Conservation (phyloP, 768 basidiomycete species). For the Mycena venus region DNA sequence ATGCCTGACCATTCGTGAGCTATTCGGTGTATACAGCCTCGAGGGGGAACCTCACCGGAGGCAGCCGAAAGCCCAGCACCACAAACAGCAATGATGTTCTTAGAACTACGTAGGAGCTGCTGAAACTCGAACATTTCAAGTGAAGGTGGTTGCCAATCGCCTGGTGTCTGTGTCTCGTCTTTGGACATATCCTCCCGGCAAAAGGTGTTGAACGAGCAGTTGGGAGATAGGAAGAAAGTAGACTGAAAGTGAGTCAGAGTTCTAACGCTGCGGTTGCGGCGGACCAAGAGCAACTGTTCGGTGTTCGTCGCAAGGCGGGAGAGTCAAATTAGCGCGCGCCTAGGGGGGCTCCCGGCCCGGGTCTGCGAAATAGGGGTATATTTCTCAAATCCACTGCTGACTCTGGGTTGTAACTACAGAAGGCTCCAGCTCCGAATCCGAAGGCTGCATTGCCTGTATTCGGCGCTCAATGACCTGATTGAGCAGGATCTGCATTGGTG, state of each 20-base stretch:
- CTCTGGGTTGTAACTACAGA: conserved; percentile 5
- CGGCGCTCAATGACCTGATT: conserved; percentile 53
- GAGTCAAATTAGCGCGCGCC: neutral
- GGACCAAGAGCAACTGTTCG: too few relatives aligned
- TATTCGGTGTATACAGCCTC: conserved; percentile 15
- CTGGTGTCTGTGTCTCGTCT: neutral
- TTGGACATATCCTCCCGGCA: neutral
- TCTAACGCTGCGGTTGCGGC: too few relatives aligned
- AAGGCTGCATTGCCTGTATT: conserved; percentile 44
- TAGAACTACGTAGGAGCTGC: conserved; percentile 42
- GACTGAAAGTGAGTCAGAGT: neutral
- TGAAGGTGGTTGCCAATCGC: conserved; percentile 33
- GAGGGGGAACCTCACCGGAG: conserved; percentile 63
- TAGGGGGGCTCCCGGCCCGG: neutral
- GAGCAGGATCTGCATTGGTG: conserved; percentile 43
- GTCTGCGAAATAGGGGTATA: neutral
- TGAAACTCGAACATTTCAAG: conserved; percentile 48
- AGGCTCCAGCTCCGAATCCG: conserved; percentile 29
- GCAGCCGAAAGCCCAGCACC: conserved; percentile 78
- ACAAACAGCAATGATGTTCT: conserved; percentile 54
- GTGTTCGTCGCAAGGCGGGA: neutral
- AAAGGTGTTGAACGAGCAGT: neutral
- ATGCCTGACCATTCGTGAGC: conserved; percentile 45
- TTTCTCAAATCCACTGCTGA: neutral
- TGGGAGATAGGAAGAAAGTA: too few relatives aligned